Conservation (phyloP, 1,139 yeast species). For the Trichomonascaceae sp. region DNA sequence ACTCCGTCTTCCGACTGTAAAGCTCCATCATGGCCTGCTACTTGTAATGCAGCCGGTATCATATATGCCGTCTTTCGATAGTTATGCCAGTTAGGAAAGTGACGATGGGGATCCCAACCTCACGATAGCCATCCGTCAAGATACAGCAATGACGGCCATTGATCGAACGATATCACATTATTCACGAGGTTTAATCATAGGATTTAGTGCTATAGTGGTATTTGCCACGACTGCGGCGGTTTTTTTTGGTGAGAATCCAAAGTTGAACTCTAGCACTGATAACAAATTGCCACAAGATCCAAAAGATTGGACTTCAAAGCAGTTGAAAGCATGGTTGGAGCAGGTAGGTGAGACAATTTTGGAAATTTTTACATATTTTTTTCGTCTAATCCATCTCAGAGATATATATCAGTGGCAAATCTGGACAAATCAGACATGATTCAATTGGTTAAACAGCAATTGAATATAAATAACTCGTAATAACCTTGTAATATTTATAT, state of each 20-base stretch:
- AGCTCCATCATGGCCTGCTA: slow-evolving; percentile 91
- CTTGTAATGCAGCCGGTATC: slow-evolving; percentile 37
- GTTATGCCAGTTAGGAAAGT: not conserved
- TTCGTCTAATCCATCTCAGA: slow-evolving; percentile 5
- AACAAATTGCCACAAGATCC: slow-evolving; percentile 3
- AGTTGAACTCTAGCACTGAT: slow-evolving; percentile 3
- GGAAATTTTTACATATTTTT: not conserved
- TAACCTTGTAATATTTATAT: not conserved
- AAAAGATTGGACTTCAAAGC: slow-evolving; percentile 10
- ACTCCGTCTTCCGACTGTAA: slow-evolving; percentile 55
- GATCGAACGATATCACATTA: slow-evolving; percentile 17
- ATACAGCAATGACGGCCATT: slow-evolving; percentile 15
- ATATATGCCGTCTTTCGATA: not conserved
- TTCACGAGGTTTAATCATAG: slow-evolving; percentile 20
- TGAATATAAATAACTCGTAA: not conserved
- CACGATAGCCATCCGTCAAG: not conserved
- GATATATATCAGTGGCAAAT: slow-evolving; percentile 12
- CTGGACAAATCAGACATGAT: slow-evolving; percentile 11
- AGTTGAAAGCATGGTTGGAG: slow-evolving; percentile 9
- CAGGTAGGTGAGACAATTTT: not conserved
- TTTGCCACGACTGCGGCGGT: slow-evolving; percentile 24
- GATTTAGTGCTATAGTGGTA: slow-evolving; percentile 24
- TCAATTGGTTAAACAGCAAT: slow-evolving; percentile 7
- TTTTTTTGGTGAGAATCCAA: slow-evolving; percentile 10
- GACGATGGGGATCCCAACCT: not conserved